Evolutionary conservation across 805 yeast genomes (phyloP).

Genomic region (Candida argentea): DNA sequence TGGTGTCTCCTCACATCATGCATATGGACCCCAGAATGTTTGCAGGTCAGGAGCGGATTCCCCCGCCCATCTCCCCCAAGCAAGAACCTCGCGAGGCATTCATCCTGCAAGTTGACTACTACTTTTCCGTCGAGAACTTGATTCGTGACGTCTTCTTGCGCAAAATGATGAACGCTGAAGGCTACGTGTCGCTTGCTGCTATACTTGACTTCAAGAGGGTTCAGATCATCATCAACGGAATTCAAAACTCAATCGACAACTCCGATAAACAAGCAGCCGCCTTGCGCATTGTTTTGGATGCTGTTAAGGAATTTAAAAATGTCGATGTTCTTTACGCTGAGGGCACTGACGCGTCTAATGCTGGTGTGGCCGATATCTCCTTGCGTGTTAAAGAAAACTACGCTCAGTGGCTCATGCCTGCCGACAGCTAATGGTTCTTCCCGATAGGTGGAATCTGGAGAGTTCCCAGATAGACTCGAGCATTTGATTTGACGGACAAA

Average conservation of each 20-base stretch:
- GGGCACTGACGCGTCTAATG: conserved; percentile 17
- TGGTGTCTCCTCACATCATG: conserved; percentile 11
- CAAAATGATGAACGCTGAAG: conserved; percentile 67
- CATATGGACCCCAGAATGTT: conserved; percentile 1
- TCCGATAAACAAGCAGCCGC: conserved; percentile 14
- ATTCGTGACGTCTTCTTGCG: conserved; percentile 77
- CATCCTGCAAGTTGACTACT: conserved; percentile 71
- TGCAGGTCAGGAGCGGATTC: conserved; percentile 18
- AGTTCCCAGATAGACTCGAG: no score
- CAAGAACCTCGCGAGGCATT: conserved; percentile 37
- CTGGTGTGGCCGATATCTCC: conserved; percentile 37
- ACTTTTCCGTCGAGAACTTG: conserved; percentile 81
- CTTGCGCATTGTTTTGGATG: conserved; percentile 35
- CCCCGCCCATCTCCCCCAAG: conserved; percentile 38
- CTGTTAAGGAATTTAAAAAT: conserved; percentile 43
- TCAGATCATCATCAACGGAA: conserved; percentile 38
- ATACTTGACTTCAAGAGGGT: conserved; percentile 71
- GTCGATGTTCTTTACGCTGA: conserved; percentile 36
- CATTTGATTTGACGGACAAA: no score
- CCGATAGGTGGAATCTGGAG: no score
- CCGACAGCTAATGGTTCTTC: conserved; percentile 4
- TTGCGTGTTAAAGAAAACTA: conserved; percentile 52
- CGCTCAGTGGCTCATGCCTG: conserved; percentile 61
- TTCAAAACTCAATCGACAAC: conserved; percentile 22
- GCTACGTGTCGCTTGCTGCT: conserved; percentile 55